Evolutionary conservation across 768 basidiomycete genomes (phyloP).

Genomic region (Lactarius evosmus): DNA sequence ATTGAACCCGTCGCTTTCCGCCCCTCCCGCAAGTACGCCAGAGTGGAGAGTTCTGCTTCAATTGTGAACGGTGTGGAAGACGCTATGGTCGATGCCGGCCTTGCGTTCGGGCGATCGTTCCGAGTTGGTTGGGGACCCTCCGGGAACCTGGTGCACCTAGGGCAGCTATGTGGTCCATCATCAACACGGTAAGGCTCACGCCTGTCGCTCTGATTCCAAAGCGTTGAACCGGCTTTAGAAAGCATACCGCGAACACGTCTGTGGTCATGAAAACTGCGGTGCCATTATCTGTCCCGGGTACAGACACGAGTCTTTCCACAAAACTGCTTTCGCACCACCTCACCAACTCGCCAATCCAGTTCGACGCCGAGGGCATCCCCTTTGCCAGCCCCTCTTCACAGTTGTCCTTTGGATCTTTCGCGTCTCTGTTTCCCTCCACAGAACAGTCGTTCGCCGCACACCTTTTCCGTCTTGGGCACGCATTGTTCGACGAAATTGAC

Average conservation of each 20-base stretch:
- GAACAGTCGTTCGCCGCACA: slow-evolving; percentile 73
- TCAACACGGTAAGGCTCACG: slow-evolving; percentile 46
- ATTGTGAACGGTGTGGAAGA: slow-evolving; percentile 62
- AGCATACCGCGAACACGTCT: slow-evolving; percentile 60
- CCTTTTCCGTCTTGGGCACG: slow-evolving; percentile 83
- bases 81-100: slow-evolving; percentile 72
- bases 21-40: slow-evolving; percentile 77
- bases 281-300: slow-evolving; percentile 38
- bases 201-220: neutral
- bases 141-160: slow-evolving; percentile 72
- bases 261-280: slow-evolving; percentile 50
- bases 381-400: slow-evolving; percentile 59
- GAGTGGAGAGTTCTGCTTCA: slow-evolving; percentile 67
- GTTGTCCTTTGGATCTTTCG: slow-evolving; percentile 78
- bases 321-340: slow-evolving; percentile 78
- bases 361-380: slow-evolving; percentile 68
- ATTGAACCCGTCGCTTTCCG: slow-evolving; percentile 63
- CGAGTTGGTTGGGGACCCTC: slow-evolving; percentile 88
- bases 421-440: slow-evolving; percentile 61
- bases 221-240: slow-evolving; percentile 36
- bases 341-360: slow-evolving; percentile 63
- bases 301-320: slow-evolving; percentile 44
- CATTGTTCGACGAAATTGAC: slow-evolving; percentile 84
- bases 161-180: slow-evolving; percentile 62
- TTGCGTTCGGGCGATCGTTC: slow-evolving; percentile 83